Evolutionary conservation across 345 rosid species (phyloP), one percentile per base, ranked within the genome.

Genomic region (Eucalyptus lansdowneana): DNA sequence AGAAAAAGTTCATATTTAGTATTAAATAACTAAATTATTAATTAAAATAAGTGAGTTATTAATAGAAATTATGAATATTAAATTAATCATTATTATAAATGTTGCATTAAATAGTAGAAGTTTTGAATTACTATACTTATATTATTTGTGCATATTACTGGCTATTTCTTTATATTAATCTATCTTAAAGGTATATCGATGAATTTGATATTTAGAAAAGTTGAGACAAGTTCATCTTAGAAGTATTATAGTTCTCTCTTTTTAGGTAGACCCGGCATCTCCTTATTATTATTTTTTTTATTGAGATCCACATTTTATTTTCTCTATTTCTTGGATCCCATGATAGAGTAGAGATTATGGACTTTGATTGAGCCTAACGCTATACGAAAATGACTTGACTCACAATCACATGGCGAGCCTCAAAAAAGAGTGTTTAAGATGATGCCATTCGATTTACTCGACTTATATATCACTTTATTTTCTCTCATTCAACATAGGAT

Each of bases 401-500:
- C 31, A 3, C 16, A 12, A 60, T 60, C 31, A 60, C 15, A 0
- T 60, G 67, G 15, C 15, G 0, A 60, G 31, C 31, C 6, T 60
- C 0, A 60, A 25, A 11, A 12, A 27, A 60, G 15, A 60, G 31
- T 60, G 8, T 60, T 27, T 60, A 12, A 60, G 67, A 29, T 27
- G 16, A 60, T 60, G 31, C 67, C 15, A 27, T 27, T 27, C 4
- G 4, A 60, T 60, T 29, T 60, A 60, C 67, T 27, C 3, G 0
- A 60, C 7, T 12, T 9, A 60, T 12, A 3, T 5, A 60, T 60
- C 15, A 27, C 2, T 60, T 60, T 60, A 6, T 4, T 58, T 27
- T 27, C 27, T 27, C 31, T 60, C 67, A 27, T 60, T 24, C 4
- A 12, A 27, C 0, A 0, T 60, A 4, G 4, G 12, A 27, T 1